Evolutionary conservation across 495 filamentous ascomycete genomes (phyloP).

Genomic region (Penicillium turbatum): DNA sequence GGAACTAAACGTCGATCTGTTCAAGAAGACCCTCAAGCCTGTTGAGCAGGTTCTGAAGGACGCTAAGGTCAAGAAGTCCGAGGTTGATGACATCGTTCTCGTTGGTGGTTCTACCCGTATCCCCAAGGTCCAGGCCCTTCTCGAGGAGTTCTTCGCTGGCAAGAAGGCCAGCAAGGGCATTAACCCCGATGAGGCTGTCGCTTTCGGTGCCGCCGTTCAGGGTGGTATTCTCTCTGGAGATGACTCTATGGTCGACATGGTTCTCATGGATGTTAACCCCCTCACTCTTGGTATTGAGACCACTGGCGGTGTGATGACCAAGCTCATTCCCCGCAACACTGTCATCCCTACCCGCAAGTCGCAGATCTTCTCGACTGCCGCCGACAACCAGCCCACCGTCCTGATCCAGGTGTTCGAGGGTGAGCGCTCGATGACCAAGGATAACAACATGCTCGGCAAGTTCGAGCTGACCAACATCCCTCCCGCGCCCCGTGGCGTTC

Average conservation of each 20-base stretch:
- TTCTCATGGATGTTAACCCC: conserved; percentile 98
- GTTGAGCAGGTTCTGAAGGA: conserved; percentile 97
- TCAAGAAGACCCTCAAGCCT: conserved; percentile 98
- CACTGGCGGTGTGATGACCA: conserved; percentile 97
- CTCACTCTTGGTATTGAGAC: conserved; percentile 98
- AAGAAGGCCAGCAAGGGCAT: conserved; percentile 98
- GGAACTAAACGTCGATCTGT: conserved; percentile 96
- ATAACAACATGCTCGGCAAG: conserved; percentile 95
- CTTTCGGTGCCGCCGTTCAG: conserved; percentile 95
- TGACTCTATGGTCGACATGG: conserved; percentile 67
- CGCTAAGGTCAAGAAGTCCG: conserved; percentile 82
- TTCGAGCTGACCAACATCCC: conserved; percentile 97
- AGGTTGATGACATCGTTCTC: conserved; percentile 83
- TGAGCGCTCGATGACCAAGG: conserved; percentile 92
- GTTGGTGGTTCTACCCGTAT: conserved; percentile 96
- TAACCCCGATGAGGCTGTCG: conserved; percentile 97
- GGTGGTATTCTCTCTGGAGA: conserved; percentile 92
- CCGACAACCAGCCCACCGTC: conserved; percentile 96
- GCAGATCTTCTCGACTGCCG: conserved; percentile 96
- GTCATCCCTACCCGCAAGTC: conserved; percentile 95
- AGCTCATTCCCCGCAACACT: conserved; percentile 92
- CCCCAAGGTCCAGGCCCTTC: conserved; percentile 88
- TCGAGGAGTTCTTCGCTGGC: conserved; percentile 92
- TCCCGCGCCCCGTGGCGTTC: conserved; percentile 89
- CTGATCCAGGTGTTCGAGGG: conserved; percentile 97